Base-by-base conservation (phyloP, 2,329 filamentous ascomycete genomes). In the Thielaviopsis euricoi region DNA sequence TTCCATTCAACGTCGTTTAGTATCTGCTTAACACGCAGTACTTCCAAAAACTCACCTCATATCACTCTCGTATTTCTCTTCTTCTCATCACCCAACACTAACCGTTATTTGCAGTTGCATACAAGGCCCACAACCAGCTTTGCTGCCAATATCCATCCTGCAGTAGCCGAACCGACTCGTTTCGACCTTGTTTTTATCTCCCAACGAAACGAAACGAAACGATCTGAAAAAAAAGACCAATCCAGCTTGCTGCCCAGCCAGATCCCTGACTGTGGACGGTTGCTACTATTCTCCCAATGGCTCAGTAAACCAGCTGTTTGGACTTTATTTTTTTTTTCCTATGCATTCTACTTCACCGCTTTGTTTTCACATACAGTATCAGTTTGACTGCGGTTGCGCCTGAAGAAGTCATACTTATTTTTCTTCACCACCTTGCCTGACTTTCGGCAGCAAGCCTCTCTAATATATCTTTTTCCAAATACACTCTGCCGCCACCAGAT, bases 361-460 rank as follows among this genome's bases (percentile, higher is more conserved):
- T 19, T 26, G 21, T 46, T 57, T 53, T 23, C 29, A 50, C 33
- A 29, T 33, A 29, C 56, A 57, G 23, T 43, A 53, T 52, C 19
- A 52, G 46, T 57, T 57, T 46, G 56, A 53, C 49, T 21, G 56
- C 23, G 56, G 50, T n/a, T 29, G 50, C 46, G 33, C 29, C 40
- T 57, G 29, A 53, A 48, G 1, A 21, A 56, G 29, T 19, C 26
- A 23, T 23, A 23, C 50, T 49, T 21, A 23, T 3, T 40, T 33
- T 22, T 54, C 22, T 21, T 25, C 29, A n/a, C 19, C 54, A 25
- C 49, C 15, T 7, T 52, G 22, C 26, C 22, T 25, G 49, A 52
- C 22, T 13, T n/a, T 22, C 22, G n/a, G 3, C n/a, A 21, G 26
- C 21, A 52, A 25, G 26, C 6, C 21, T 21, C 9, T 21, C 29